Evolutionary conservation across 1,284 basidiomycete genomes (phyloP), one percentile per base, ranked within the genome.

Genomic region (Fereydounia khargensis): DNA sequence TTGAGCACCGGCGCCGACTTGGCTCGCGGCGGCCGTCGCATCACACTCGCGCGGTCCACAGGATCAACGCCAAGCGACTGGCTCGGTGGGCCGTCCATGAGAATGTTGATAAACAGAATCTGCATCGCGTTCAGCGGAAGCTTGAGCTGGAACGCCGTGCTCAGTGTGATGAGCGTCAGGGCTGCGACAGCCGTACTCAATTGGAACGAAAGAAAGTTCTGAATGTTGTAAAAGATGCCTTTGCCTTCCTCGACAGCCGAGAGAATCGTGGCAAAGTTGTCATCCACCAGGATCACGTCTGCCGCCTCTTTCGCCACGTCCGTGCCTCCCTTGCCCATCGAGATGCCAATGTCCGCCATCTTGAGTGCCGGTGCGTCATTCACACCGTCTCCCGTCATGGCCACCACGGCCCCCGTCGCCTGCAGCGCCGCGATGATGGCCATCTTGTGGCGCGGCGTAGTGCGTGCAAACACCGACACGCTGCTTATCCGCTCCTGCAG

Each of bases 281-380:
- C 94, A 73, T 97, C 91, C 28, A 96, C 92, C 14, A 98, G 83
- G 63, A 98, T 96, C 59, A 95, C 86, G 77, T 97, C 91, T 3
- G 92, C 91, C 2, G 94, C 92, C 78, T 97, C 92, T 78, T 97
- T 97, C 20, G 94, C 92, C 6, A 98, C 94, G 71, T 98, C 94
- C 3, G 94, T 97, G 3, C 92, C 94, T 49, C 87, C 88, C 77
- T 87, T 89, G 47, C 94, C 94, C 92, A 98, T 97, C 30, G 89
- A 88, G 39, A 98, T 86, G 18, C 94, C 94, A 64, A 98, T 97
- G 73, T 97, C 92, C 3, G 94, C 92, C 88, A 92, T 91, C 78
- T 94, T 95, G 55, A 97, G 80, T 16, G 92, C 92, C 5, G 92
- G 92, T 0, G 94, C 91, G 69, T 98, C 94, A 74, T 98, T 97